Conservation (phyloP, 495 filamentous ascomycete species). For the Hypoxylon fragiforme region DNA sequence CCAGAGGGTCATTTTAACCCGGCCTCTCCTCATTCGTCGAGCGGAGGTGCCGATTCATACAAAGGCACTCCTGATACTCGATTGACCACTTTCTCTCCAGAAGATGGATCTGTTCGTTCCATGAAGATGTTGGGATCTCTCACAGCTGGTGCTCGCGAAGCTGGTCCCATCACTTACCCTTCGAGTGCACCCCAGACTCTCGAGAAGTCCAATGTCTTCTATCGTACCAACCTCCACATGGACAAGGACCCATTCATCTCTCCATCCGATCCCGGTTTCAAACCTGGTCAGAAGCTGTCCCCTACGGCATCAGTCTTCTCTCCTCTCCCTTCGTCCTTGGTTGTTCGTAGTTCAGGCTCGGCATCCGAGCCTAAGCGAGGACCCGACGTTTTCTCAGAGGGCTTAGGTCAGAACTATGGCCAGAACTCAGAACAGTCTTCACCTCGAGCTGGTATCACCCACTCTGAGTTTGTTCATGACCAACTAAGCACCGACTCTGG, state of each 20-base stretch:
- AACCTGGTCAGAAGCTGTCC: constrained; percentile 49
- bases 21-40: constrained; percentile 62
- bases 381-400: constrained; percentile 12
- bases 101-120: constrained; percentile 50
- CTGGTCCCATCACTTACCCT: constrained; percentile 23
- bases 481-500: constrained; percentile 43
- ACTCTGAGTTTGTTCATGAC: constrained; percentile 14
- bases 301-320: constrained; percentile 53
- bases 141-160: constrained; percentile 23
- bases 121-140: constrained; percentile 35
- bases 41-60: constrained; percentile 55
- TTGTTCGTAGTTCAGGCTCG: constrained; percentile 40
- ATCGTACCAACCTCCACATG: constrained; percentile 12
- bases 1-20: constrained; percentile 47
- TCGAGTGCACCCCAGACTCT: constrained; percentile 18
- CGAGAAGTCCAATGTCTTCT: constrained; percentile 21
- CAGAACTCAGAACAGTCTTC: constrained; percentile 8
- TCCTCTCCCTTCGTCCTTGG: constrained; percentile 40
- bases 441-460: not conserved
- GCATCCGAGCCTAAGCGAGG: constrained; percentile 21
- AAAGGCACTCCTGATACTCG: constrained; percentile 66
- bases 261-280: constrained; percentile 26
- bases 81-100: constrained; percentile 65
- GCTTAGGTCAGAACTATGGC: constrained; percentile 5
- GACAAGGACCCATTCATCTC: constrained; percentile 53